Evolutionary conservation across 129 eudicot genomes (phyloP).

Genomic region (Flaveria trinervia): DNA sequence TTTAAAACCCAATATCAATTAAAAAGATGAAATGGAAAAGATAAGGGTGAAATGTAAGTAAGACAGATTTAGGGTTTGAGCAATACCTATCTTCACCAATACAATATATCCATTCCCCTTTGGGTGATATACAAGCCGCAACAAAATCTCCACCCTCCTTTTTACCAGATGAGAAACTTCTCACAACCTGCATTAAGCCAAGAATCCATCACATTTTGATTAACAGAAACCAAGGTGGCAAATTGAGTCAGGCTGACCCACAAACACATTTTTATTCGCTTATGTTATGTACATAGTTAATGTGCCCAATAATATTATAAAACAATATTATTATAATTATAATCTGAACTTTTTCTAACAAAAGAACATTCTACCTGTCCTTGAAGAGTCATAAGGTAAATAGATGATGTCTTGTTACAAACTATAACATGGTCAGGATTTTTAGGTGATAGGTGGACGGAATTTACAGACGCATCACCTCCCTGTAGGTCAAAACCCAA

Average conservation of each 20-base stretch:
- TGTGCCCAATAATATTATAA: not conserved
- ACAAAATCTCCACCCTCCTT: constrained; percentile 97
- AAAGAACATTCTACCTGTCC: constrained; percentile 73
- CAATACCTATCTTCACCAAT: constrained; percentile 91
- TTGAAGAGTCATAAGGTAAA: constrained; percentile 91
- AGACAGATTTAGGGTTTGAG: not conserved
- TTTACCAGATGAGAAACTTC: constrained; percentile 93
- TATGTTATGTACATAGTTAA: not conserved
- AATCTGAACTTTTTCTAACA: not conserved
- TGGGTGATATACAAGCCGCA: constrained; percentile 94
- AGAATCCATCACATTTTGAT: not conserved
- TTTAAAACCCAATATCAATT: not conserved
- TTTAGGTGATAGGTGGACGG: constrained; percentile 89
- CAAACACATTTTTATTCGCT: not conserved
- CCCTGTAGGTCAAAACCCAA: constrained; percentile 48
- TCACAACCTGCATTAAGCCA: constrained; percentile 57
- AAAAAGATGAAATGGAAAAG: not conserved
- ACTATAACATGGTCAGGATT: constrained; percentile 89
- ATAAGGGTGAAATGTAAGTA: not conserved
- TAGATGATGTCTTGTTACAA: constrained; percentile 90
- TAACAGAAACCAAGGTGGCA: not conserved
- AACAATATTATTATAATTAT: not conserved
- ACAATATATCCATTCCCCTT: constrained; percentile 98
- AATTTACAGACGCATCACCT: constrained; percentile 90
- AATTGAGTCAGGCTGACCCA: not conserved